These are phyloP conservation scores for Aschersonia sp. DNA, from an alignment of 2,329 filamentous ascomycete species.

Conservation along the genomic window DNA sequence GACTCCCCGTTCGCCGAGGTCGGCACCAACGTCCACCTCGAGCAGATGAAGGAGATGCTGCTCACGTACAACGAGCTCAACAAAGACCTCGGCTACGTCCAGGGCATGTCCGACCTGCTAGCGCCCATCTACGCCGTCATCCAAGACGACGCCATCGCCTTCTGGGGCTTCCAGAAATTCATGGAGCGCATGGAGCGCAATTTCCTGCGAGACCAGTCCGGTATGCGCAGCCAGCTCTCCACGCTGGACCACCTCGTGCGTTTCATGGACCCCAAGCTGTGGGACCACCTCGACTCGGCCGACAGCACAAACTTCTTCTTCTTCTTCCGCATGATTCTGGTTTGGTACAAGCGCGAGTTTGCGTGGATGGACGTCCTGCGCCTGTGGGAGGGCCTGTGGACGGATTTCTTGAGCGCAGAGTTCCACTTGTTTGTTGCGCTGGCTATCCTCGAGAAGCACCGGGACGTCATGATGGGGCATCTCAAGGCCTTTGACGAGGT, in stretches of 20 bases:
- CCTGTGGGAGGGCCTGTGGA: slow-evolving; percentile 91
- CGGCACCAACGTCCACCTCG: slow-evolving; percentile 92
- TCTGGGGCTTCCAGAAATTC: slow-evolving; percentile 91
- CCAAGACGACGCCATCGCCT: slow-evolving; percentile 92
- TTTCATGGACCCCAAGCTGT: slow-evolving; percentile 91
- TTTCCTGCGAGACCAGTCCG: slow-evolving; percentile 87
- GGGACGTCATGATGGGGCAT: slow-evolving; percentile 93
- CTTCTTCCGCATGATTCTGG: slow-evolving; percentile 97
- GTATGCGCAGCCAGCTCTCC: slow-evolving; percentile 84
- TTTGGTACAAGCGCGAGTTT: slow-evolving; percentile 99
- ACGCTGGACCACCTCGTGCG: slow-evolving; percentile 91
- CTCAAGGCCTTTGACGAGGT: slow-evolving; percentile 93
- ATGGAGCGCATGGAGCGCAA: slow-evolving; percentile 98
- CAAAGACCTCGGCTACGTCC: slow-evolving; percentile 86
- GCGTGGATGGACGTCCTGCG: slow-evolving; percentile 74
- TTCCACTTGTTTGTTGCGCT: slow-evolving; percentile 93
- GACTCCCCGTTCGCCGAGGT: slow-evolving; percentile 86
- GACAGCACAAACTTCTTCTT: slow-evolving; percentile 99
- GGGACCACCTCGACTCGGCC: slow-evolving; percentile 73
- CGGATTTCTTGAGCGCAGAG: slow-evolving; percentile 73
- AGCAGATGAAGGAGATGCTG: slow-evolving; percentile 99
- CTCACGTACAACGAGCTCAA: slow-evolving; percentile 98
- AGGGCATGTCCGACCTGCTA: slow-evolving; percentile 95
- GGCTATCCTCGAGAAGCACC: slow-evolving; percentile 87
- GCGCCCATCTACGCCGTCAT: slow-evolving; percentile 94